These are phyloP conservation scores for Poteriospumella lacustris DNA, from an alignment of 108 stramenopile genomes.

Conservation along the genomic window DNA sequence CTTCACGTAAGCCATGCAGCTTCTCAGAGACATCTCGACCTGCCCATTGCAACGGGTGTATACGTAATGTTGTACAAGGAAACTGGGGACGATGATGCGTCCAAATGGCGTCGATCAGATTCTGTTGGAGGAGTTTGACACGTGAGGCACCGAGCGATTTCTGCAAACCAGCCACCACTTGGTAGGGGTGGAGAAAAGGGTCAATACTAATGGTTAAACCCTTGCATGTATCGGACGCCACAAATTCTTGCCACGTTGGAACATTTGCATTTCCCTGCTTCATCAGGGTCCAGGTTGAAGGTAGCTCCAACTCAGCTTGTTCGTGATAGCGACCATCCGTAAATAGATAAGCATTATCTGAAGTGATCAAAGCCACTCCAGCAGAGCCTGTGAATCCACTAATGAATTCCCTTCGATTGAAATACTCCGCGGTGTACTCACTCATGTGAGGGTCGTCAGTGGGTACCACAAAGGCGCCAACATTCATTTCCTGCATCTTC, in stretches of 20 bases:
- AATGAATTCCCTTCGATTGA: constrained; percentile 76
- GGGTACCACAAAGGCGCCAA: constrained; percentile 47
- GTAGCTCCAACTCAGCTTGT: constrained; percentile 74
- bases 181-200: constrained; percentile 32
- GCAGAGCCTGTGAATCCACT: constrained; percentile 86
- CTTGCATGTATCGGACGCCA: neutral
- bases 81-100: constrained; percentile 60
- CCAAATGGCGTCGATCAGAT: constrained; percentile 82
- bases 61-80: constrained; percentile 70
- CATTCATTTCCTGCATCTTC: constrained; percentile 15
- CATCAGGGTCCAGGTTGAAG: constrained; percentile 65
- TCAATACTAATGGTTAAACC: constrained; percentile 20
- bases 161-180: neutral
- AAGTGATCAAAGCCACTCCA: constrained; percentile 81
- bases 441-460: constrained; percentile 54
- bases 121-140: neutral
- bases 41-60: constrained; percentile 82
- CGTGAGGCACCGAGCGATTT: neutral
- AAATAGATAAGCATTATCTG: constrained; percentile 65
- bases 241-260: constrained; percentile 40
- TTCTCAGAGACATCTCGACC: constrained; percentile 73
- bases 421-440: constrained; percentile 85
- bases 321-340: constrained; percentile 92
- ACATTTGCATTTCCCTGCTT: constrained; percentile 52
- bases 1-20: constrained; percentile 52